Conservation (phyloP, 495 filamentous ascomycete genomes). For the Venustampulla echinocandica region DNA sequence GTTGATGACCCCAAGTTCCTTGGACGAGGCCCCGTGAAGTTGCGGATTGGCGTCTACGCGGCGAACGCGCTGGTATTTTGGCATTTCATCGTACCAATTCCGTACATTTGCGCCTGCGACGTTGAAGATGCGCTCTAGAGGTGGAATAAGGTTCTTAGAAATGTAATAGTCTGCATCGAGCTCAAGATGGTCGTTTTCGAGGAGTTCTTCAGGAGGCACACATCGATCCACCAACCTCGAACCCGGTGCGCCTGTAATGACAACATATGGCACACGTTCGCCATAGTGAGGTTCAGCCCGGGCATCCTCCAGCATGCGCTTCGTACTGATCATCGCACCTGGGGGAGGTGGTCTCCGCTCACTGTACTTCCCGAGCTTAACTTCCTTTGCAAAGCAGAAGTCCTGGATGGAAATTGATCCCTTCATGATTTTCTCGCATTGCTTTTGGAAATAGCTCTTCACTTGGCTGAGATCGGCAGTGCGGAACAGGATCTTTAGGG, state of each 20-base stretch:
- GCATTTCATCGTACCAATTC: constrained; percentile 95
- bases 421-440: constrained; percentile 90
- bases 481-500: constrained; percentile 73
- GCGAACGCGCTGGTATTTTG: constrained; percentile 70
- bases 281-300: constrained; percentile 89
- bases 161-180: constrained; percentile 98
- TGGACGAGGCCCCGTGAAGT: constrained; percentile 22
- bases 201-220: constrained; percentile 75
- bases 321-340: constrained; percentile 78
- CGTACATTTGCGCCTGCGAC: constrained; percentile 89
- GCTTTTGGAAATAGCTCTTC: constrained; percentile 81
- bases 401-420: constrained; percentile 85
- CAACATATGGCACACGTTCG: constrained; percentile 90
- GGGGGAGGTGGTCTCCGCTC: constrained; percentile 71
- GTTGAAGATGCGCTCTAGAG: constrained; percentile 93
- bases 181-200: constrained; percentile 64
- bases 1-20: constrained; percentile 24
- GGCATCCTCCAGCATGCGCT: constrained; percentile 75
- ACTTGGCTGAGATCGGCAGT: constrained; percentile 84
- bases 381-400: constrained; percentile 89
- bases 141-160: constrained; percentile 87
- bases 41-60: constrained; percentile 39
- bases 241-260: constrained; percentile 79
- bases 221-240: constrained; percentile 83
- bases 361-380: constrained; percentile 84